Conservation (phyloP, 2,329 filamentous ascomycete species). For the Thelonectria discophora region DNA sequence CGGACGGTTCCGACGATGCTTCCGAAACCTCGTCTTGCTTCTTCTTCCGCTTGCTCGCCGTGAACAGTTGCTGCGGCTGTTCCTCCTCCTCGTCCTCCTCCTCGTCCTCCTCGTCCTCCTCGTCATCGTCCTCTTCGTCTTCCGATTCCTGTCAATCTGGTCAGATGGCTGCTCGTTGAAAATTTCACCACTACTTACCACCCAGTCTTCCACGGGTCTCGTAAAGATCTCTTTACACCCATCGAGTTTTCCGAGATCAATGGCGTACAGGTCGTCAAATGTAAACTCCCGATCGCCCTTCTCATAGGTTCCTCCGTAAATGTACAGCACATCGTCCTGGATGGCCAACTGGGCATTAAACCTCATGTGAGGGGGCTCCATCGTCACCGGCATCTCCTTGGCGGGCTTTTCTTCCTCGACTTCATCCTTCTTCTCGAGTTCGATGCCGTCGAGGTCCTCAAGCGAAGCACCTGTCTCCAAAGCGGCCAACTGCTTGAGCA, state of each 20-base stretch:
- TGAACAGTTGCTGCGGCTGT: constrained; percentile 55
- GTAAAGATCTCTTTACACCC: constrained; percentile 92
- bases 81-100: constrained; percentile 65
- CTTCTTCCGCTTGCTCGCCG: constrained; percentile 66
- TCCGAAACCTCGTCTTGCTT: constrained; percentile 56
- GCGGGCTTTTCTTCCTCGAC: constrained; percentile 66
- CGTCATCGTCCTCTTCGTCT: constrained; percentile 67
- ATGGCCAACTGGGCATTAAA: constrained; percentile 94
- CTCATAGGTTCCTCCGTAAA: constrained; percentile 95
- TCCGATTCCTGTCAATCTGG: constrained; percentile 60
- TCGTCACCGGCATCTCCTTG: constrained; percentile 71
- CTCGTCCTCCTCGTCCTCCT: constrained; percentile 68
- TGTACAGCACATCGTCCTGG: constrained; percentile 90
- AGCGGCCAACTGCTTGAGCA: constrained; percentile 85
- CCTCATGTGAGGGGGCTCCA: constrained; percentile 86
- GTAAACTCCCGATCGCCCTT: constrained; percentile 95
- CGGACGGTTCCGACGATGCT: constrained; percentile 42
- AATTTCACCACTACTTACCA: constrained; percentile 56
- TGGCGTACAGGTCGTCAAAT: constrained; percentile 92
- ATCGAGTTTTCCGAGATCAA: constrained; percentile 94
- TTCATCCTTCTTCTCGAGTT: constrained; percentile 60
- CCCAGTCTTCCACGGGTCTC: constrained; percentile 85
- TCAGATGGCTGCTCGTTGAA: constrained; percentile 23
- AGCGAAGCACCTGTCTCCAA: constrained; percentile 78
- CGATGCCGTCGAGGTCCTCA: constrained; percentile 59